phyloP scores from a whole-genome alignment of 2,329 filamentous ascomycete genomes.

The Arachnopeziza araneosa region DNA sequence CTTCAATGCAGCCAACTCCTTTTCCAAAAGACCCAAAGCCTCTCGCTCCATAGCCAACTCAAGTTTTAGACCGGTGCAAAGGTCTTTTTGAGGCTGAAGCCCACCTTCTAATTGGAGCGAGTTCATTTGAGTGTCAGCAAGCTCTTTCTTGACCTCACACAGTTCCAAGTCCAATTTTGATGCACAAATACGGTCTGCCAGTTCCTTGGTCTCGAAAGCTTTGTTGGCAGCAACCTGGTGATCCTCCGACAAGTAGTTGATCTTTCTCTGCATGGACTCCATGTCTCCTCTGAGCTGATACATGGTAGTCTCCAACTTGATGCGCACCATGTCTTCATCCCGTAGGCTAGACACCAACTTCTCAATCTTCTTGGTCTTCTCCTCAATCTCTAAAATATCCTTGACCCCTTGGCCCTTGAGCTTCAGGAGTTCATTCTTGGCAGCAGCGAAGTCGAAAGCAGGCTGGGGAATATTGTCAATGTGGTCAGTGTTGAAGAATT shows the following conservation, averaged over 20 bases:
- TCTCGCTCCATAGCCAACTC: neutral
- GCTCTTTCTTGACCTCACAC: neutral
- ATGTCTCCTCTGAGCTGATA: neutral
- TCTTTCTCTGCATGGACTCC: neutral
- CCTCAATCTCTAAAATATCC: neutral
- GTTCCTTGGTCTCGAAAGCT: neutral
- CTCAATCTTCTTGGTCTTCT: neutral
- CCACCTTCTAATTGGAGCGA: neutral
- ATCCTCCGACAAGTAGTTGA: neutral
- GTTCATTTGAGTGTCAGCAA: neutral
- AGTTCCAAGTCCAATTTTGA: neutral
- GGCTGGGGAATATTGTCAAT: neutral
- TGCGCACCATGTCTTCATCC: neutral
- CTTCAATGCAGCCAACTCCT: neutral
- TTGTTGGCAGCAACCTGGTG: neutral
- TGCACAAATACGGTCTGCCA: neutral
- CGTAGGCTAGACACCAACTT: neutral
- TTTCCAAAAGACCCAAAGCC: neutral
- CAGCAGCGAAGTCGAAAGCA: no score
- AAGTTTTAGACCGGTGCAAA: neutral
- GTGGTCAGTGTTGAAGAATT: neutral
- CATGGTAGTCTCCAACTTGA: neutral
- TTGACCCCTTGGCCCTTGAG: neutral
- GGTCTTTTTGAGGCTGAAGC: neutral
- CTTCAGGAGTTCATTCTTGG: neutral